These are phyloP conservation scores for Baudoinia panamericana DNA, from an alignment of 495 filamentous ascomycete species.

Conservation along the genomic window DNA sequence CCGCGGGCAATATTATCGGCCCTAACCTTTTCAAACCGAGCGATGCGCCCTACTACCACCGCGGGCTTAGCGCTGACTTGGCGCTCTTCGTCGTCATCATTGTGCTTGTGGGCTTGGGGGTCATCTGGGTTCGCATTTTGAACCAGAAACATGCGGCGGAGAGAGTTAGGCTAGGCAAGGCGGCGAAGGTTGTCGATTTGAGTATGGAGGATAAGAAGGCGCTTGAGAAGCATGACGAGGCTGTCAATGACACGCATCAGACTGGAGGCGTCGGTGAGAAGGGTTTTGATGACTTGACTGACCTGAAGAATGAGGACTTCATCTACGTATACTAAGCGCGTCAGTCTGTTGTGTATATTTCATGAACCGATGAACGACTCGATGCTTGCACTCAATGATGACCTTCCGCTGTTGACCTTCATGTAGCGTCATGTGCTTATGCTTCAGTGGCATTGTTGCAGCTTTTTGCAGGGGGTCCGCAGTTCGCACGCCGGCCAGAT, in stretches of 20 bases:
- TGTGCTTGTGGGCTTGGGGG: conserved; percentile 33
- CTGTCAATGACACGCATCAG: conserved; percentile 6
- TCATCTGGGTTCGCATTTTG: conserved; percentile 34
- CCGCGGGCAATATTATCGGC: conserved; percentile 42
- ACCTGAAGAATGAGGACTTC: conserved; percentile 28
- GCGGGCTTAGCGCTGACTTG: conserved; percentile 44
- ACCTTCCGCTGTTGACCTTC: no score
- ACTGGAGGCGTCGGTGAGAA: conserved; percentile 22
- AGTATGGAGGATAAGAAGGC: conserved; percentile 20
- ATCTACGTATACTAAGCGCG: conserved; percentile 27
- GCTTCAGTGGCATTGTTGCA: no score
- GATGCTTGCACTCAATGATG: no score
- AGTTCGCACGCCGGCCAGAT: no score
- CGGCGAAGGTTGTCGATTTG: conserved; percentile 21
- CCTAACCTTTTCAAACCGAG: conserved; percentile 46
- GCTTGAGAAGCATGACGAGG: conserved; percentile 14
- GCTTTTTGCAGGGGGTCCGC: no score
- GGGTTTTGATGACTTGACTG: conserved; percentile 25
- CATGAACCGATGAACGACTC: no score
- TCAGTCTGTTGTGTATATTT: no score
- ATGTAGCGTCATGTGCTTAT: no score
- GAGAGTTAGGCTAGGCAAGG: conserved; percentile 40
- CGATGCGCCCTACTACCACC: conserved; percentile 41
- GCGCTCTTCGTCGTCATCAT: conserved; percentile 43
- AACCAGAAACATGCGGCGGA: conserved; percentile 40